Conservation (phyloP, 768 basidiomycete genomes). For the Tulasnella sp. region DNA sequence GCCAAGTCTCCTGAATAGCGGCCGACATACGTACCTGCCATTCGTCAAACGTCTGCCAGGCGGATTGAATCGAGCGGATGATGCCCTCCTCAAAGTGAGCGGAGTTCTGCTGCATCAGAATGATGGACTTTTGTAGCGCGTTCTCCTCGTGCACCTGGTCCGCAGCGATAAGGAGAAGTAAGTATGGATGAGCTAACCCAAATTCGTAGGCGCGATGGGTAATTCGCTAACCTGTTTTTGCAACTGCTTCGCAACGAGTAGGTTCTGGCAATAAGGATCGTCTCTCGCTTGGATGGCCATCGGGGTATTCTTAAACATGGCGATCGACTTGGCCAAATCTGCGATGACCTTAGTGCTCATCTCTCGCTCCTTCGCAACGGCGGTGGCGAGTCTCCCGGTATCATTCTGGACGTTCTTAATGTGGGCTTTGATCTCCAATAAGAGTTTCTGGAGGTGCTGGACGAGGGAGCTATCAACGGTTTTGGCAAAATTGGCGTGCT, state of each 20-base stretch:
- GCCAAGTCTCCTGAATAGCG: constrained; percentile 66
- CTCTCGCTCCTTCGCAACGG: constrained; percentile 89
- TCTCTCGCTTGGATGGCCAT: constrained; percentile 68
- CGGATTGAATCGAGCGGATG: constrained; percentile 87
- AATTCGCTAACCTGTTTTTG: constrained; percentile 54
- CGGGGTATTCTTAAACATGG: constrained; percentile 91
- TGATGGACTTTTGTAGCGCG: constrained; percentile 89
- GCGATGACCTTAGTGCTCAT: constrained; percentile 74
- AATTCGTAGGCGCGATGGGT: neutral
- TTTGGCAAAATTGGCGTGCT: constrained; percentile 90
- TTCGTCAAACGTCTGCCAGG: constrained; percentile 95
- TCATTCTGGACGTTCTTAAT: constrained; percentile 97
- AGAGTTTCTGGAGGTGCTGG: constrained; percentile 92
- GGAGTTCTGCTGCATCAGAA: constrained; percentile 96
- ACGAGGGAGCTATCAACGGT: constrained; percentile 97
- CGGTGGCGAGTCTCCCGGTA: constrained; percentile 82
- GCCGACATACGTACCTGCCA: constrained; percentile 75
- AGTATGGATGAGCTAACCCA: no score
- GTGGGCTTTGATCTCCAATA: constrained; percentile 92
- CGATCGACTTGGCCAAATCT: constrained; percentile 77
- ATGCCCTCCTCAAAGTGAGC: constrained; percentile 97
- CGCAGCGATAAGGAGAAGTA: no score
- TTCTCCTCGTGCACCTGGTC: constrained; percentile 81
- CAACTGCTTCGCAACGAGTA: constrained; percentile 65
- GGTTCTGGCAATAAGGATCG: constrained; percentile 72